Evolutionary conservation across 2,329 filamentous ascomycete genomes (phyloP).

Genomic region (Xylaria sp.): DNA sequence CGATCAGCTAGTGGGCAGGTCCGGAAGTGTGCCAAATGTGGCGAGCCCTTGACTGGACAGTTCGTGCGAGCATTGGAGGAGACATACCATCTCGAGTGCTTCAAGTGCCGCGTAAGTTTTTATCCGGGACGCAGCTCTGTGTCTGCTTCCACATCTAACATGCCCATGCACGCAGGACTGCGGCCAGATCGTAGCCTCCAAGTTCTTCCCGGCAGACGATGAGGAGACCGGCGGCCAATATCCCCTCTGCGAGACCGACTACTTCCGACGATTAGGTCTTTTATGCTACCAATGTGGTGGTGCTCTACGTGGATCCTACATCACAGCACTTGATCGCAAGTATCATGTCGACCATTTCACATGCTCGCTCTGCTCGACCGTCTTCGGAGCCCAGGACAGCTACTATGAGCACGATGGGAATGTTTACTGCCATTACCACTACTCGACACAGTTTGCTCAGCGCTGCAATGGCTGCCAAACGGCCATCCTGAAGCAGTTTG

Average conservation of each 20-base stretch:
- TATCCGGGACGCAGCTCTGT: neutral
- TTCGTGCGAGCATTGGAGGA: constrained; percentile 93
- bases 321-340: constrained; percentile 95
- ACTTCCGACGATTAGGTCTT: constrained; percentile 88
- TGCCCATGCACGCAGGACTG: constrained; percentile 69
- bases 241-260: constrained; percentile 96
- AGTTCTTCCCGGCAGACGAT: constrained; percentile 97
- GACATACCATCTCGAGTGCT: constrained; percentile 96
- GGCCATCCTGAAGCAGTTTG: constrained; percentile 97
- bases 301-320: constrained; percentile 93
- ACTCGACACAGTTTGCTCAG: constrained; percentile 96
- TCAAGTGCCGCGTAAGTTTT: constrained; percentile 84
- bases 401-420: constrained; percentile 98
- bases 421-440: constrained; percentile 98
- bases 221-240: constrained; percentile 86
- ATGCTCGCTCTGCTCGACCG: constrained; percentile 92
- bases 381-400: constrained; percentile 98
- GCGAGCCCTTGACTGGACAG: constrained; percentile 85
- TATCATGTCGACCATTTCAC: constrained; percentile 99
- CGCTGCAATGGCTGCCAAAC: constrained; percentile 96
- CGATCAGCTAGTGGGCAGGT: constrained; percentile 61
- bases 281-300: constrained; percentile 91
- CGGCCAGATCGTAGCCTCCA: constrained; percentile 93
- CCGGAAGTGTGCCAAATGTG: constrained; percentile 83
- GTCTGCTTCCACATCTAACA: constrained; percentile 21